These are phyloP conservation scores for Colletotrichum sp. DNA, from an alignment of 2,329 filamentous ascomycete species.

Conservation along the genomic window DNA sequence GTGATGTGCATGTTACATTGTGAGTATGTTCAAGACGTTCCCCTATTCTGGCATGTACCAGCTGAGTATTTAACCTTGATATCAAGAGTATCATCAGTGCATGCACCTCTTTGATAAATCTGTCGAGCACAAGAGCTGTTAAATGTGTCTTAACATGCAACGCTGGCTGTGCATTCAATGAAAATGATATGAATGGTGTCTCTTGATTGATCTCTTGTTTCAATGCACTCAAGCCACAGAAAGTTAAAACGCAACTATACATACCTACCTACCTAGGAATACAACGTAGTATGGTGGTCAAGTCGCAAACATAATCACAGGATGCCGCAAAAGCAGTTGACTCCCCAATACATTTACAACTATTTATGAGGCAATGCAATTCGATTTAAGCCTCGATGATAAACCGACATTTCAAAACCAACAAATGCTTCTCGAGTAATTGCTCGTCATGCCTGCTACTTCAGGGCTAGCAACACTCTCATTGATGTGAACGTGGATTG, in stretches of 20 bases:
- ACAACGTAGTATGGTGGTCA: background rate
- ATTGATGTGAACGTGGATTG: background rate
- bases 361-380: background rate
- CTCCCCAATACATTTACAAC: no score
- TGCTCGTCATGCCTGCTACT: background rate
- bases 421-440: background rate
- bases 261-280: background rate
- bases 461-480: background rate
- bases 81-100: background rate
- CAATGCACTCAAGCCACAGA: background rate
- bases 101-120: background rate
- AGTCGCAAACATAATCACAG: background rate
- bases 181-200: fast-evolving
- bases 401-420: fast-evolving
- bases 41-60: background rate
- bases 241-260: background rate
- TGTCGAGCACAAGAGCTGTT: background rate
- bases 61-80: background rate
- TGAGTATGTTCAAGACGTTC: background rate
- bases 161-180: background rate
- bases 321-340: background rate
- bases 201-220: background rate
- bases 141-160: background rate
- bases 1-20: background rate
- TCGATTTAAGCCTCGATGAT: fast-evolving